A percentile compares a stretch with the other conserved stretches of the same genome.
Evolutionary conservation across 148 eudicot genomes (phyloP).

Genomic region (Fallopia convolvulus): DNA sequence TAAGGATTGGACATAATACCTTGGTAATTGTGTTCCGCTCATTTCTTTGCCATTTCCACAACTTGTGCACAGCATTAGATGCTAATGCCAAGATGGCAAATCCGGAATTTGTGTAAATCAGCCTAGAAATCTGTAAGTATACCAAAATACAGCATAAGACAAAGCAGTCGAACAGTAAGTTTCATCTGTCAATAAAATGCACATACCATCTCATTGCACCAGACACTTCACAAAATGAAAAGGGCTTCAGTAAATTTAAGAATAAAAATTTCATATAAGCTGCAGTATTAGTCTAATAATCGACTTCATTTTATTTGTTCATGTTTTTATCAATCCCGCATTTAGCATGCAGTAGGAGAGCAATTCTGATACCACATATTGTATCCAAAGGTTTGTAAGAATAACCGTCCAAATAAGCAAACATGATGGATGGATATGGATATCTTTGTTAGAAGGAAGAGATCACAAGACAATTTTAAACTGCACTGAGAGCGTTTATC

Average conservation of each 20-base stretch:
- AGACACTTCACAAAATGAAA: background rate
- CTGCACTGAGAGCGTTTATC: background rate
- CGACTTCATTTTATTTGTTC: background rate
- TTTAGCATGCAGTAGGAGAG: background rate
- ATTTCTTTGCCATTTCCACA: slow-evolving; percentile 84
- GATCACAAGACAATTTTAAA: background rate
- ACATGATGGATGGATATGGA: background rate
- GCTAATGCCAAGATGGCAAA: slow-evolving; percentile 67
- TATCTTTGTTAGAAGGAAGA: background rate
- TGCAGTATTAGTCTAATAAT: background rate
- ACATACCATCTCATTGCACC: background rate
- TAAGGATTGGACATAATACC: slow-evolving; percentile 32
- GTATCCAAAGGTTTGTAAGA: background rate
- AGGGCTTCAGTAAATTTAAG: background rate
- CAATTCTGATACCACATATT: no score
- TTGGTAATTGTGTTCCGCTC: slow-evolving; percentile 53
- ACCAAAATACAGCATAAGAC: background rate
- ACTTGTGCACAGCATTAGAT: slow-evolving; percentile 74
- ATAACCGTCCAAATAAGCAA: background rate
- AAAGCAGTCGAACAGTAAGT: background rate
- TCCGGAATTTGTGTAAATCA: slow-evolving; percentile 84
- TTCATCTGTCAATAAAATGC: background rate
- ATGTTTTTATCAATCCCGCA: background rate
- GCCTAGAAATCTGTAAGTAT: slow-evolving; percentile 53
- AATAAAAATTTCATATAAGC: background rate